These are phyloP conservation scores for Plasmodium inui DNA, from an alignment of 169 alveolate genomes.

Conservation along the genomic window DNA sequence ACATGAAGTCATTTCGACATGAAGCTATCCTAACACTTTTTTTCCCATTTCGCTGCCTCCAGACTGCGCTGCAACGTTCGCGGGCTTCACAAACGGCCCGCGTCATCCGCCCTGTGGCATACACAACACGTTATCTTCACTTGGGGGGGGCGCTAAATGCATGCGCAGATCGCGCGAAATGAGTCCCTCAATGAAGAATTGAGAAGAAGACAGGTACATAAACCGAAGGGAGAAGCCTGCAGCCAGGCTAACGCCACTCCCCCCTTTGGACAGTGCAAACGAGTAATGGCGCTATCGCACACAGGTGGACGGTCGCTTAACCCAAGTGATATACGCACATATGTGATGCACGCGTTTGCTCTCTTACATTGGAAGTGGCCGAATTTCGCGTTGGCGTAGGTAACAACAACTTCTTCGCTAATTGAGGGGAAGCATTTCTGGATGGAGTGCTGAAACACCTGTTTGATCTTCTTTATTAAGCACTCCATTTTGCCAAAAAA, in stretches of 20 bases:
- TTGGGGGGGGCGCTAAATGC: background rate
- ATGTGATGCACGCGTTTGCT: background rate
- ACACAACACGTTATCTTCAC: background rate
- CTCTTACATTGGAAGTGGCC: slow-evolving; percentile 64
- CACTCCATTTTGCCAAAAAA: slow-evolving; percentile 51
- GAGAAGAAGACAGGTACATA: background rate
- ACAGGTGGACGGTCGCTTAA: background rate
- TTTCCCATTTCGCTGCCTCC: background rate
- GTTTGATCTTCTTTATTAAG: slow-evolving; percentile 42
- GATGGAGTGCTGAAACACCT: slow-evolving; percentile 52
- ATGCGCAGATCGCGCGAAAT: background rate
- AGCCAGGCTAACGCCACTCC: background rate
- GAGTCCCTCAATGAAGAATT: background rate
- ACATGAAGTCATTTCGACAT: too few relatives aligned
- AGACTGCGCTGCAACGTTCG: background rate
- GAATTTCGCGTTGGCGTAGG: slow-evolving; percentile 54
- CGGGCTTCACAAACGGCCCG: background rate
- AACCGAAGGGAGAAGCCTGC: background rate
- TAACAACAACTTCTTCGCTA: slow-evolving; percentile 58
- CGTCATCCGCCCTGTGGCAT: background rate
- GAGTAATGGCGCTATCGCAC: background rate
- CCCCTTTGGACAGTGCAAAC: background rate
- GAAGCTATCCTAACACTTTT: background rate
- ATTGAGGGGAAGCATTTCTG: slow-evolving; percentile 69
- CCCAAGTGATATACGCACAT: background rate